Conservation (phyloP, 306 rosid genomes). For the Fragaria nilgerrensis region DNA sequence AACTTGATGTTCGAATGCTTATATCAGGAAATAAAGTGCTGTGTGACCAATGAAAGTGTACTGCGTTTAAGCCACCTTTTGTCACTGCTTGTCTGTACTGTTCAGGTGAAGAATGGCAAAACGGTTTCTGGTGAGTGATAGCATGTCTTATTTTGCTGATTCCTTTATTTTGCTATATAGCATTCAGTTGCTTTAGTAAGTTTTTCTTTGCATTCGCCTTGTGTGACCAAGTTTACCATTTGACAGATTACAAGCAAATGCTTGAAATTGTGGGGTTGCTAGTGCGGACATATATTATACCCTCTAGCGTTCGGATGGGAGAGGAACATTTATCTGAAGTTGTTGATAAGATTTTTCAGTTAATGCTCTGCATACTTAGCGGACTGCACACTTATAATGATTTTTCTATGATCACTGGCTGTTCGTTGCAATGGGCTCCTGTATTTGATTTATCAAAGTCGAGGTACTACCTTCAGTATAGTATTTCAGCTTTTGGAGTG, state of each 20-base stretch:
- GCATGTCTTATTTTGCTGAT: slow-evolving; percentile 14
- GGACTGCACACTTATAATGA: slow-evolving; percentile 52
- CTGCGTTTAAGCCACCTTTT: slow-evolving; percentile 44
- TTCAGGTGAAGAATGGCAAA: slow-evolving; percentile 52
- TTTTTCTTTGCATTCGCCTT: background rate
- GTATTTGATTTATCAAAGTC: slow-evolving; percentile 49
- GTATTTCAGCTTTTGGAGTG: slow-evolving; percentile 15
- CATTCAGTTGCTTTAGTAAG: slow-evolving; percentile 3
- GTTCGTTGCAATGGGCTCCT: slow-evolving; percentile 77
- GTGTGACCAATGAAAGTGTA: slow-evolving; percentile 30
- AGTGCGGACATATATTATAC: slow-evolving; percentile 39
- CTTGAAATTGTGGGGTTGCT: slow-evolving; percentile 51
- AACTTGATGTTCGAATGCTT: slow-evolving; percentile 60
- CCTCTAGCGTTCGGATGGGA: slow-evolving; percentile 36
- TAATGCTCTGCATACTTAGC: slow-evolving; percentile 62
- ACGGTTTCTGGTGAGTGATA: slow-evolving; percentile 61
- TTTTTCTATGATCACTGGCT: slow-evolving; percentile 45
- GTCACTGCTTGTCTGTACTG: slow-evolving; percentile 52
- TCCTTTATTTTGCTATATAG: background rate
- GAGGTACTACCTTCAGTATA: slow-evolving; percentile 45
- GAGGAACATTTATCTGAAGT: slow-evolving; percentile 43
- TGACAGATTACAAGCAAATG: slow-evolving; percentile 61
- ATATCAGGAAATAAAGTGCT: slow-evolving; percentile 43
- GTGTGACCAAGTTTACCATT: slow-evolving; percentile 17
- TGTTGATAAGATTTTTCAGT: slow-evolving; percentile 51